Evolutionary conservation across 371 early-diverging fungal species (phyloP).

Genomic region (Mucor mucedo): DNA sequence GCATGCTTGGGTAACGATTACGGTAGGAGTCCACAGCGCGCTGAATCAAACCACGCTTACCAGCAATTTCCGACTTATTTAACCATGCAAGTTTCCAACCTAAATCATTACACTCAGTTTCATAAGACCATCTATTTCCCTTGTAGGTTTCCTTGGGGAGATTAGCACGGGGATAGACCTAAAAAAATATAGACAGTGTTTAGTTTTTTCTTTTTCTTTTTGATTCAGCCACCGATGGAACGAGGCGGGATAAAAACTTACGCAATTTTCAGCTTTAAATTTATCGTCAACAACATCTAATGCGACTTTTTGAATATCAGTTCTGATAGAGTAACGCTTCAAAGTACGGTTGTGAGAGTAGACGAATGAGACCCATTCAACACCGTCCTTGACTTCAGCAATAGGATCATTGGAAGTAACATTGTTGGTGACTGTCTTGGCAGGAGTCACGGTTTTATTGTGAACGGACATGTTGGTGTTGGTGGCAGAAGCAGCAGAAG

Average conservation of each 20-base stretch:
- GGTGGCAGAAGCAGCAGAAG: slow-evolving; percentile 1
- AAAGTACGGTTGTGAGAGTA: slow-evolving; percentile 70
- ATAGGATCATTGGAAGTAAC: slow-evolving; percentile 43
- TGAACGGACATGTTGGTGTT: background rate
- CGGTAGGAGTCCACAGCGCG: slow-evolving; percentile 95
- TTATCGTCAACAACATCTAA: slow-evolving; percentile 69
- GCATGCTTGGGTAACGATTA: slow-evolving; percentile 81
- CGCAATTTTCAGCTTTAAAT: slow-evolving; percentile 82
- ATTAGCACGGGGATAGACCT: slow-evolving; percentile 75
- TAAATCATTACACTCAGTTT: slow-evolving; percentile 88
- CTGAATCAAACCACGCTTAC: slow-evolving; percentile 92
- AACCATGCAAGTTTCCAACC: slow-evolving; percentile 93
- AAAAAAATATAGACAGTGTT: slow-evolving; percentile 10
- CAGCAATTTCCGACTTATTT: slow-evolving; percentile 85
- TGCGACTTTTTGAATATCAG: slow-evolving; percentile 81
- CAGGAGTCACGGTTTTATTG: slow-evolving; percentile 9
- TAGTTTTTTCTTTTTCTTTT: slow-evolving; percentile 4
- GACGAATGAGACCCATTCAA: slow-evolving; percentile 76
- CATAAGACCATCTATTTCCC: slow-evolving; percentile 95
- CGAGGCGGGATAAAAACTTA: slow-evolving; percentile 41
- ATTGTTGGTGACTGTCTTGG: slow-evolving; percentile 17
- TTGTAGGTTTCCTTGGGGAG: slow-evolving; percentile 71
- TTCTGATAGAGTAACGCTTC: slow-evolving; percentile 77
- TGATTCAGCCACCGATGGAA: slow-evolving; percentile 19
- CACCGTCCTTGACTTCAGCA: slow-evolving; percentile 58